Base-by-base conservation (phyloP, 2,329 filamentous ascomycete genomes). In the Phyllosticta citribraziliensis region DNA sequence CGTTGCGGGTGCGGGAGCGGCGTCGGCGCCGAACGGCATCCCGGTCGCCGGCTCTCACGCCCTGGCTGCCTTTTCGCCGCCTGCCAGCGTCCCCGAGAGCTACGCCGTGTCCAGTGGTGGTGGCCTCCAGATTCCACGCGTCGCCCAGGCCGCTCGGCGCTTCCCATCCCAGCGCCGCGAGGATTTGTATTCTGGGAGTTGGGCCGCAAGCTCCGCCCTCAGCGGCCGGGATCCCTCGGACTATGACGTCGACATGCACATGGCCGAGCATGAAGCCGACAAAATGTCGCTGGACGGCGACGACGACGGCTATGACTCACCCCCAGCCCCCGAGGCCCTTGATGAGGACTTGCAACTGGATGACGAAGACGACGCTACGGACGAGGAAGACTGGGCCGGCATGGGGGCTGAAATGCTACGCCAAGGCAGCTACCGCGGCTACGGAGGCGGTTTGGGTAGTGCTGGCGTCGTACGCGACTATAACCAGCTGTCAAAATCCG, bases 381-480 rank as follows among this genome's bases (percentile, higher is more conserved):
- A 97, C 71, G 91, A 97, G 71, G 93, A 97, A 75, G 92, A 97
- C 75, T 97, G 93, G 92, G 90, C 89, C 55, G 85, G 88, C 58
- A 88, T 96, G 64, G 93, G 91, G 60, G 90, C 92, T 30, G 91
- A 88, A 60, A 89, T 90, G 66, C 82, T 97, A 67, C 86, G 92
- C 76, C 86, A 80, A 74, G 83, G 76, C 77, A 85, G 74, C 70
- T 60, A 60, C 27, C 25, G 53, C 55, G 61, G 70, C 63, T 69
- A 61, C 64, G 72, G 65, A 61, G 62, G 63, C 22, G 58, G 58
- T 12, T 20, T 57, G 27, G 57, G 55, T n/a, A 56, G 56, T 20
- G 51, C 51, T 22, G 55, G 58, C 19, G 56, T 62, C 33, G 50
- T 62, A 35, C 52, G 60, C 8, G 56, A 62, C 30, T 62, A 62